Evolutionary conservation across 2,329 filamentous ascomycete genomes (phyloP), one percentile per base, ranked within the genome.

Genomic region (Celoporthe dispersa): DNA sequence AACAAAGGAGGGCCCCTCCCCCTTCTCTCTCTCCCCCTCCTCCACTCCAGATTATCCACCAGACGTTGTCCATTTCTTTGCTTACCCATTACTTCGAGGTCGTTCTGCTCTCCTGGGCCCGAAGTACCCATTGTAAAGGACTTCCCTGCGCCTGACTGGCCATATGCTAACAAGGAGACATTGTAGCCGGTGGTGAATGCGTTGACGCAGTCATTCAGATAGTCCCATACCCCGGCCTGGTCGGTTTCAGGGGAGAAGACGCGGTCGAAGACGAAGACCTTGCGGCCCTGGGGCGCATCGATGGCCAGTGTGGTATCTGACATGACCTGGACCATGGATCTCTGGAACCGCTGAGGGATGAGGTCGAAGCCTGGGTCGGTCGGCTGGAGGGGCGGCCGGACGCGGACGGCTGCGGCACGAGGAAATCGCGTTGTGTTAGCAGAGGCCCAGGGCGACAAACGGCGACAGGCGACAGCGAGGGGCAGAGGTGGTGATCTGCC

Each of bases 51-150:
- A 12, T 4, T 1, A n/a, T 53, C 51, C n/a, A 12, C 51, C 9
- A 28, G 5, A 28, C 3, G 2, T 25, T 48, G 22, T 8, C 48
- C 8, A 1, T 12, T 35, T 31, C 1, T 59, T 22, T 25, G 82
- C 91, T 80, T 86, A 96, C 94, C 94, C 92, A 95, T 96, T 39
- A 89, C 81, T 9, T 91, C 87, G 39, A 85, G 74, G 75, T 95
- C 86, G 35, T 84, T 85, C 77, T 97, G 92, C 76, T 98, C 94
- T 31, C 81, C 81, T 1, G 94, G 93, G 5, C 94, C 94, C 0
- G 95, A 94, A 0, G 96, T 99, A 69, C 96, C 96, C 96, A 99
- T 99, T 0, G 96, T 99, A 79, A 97, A 98, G 2, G 95, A 98
- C 83, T 99, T 99, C 75, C 96, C 96, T 14, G 96, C 94, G 69